phyloP scores from a whole-genome alignment of 345 rosid genomes.

The Brassica juncea region DNA sequence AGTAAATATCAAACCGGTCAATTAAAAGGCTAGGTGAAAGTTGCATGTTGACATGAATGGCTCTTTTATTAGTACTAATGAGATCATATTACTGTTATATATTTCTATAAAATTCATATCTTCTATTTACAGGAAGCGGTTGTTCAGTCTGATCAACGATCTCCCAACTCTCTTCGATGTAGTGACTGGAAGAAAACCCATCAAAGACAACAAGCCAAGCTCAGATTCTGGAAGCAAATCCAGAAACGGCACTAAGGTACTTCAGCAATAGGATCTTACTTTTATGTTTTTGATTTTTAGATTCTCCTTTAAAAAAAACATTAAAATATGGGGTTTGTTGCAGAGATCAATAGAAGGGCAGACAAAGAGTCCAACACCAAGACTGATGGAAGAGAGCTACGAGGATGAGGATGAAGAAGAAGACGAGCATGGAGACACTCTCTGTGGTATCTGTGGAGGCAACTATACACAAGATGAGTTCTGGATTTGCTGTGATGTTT shows the following conservation, averaged over 20 bases:
- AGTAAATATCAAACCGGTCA: not conserved
- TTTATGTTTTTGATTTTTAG: not conserved
- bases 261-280: not conserved
- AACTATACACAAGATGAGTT: slow-evolving; percentile 74
- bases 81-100: not conserved
- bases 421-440: slow-evolving; percentile 74
- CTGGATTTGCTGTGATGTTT: slow-evolving; percentile 82
- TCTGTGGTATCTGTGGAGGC: slow-evolving; percentile 77
- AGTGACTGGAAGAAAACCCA: slow-evolving; percentile 87
- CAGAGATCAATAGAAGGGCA: slow-evolving; percentile 77
- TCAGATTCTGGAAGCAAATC: slow-evolving; percentile 85
- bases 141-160: slow-evolving; percentile 89
- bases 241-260: slow-evolving; percentile 65
- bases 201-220: slow-evolving; percentile 85
- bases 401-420: slow-evolving; percentile 70
- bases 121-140: slow-evolving; percentile 71
- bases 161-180: slow-evolving; percentile 93
- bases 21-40: not conserved
- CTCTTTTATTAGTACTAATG: slow-evolving; percentile 4
- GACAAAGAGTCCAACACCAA: slow-evolving; percentile 51
- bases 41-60: not conserved
- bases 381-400: slow-evolving; percentile 51
- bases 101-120: not conserved
- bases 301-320: not conserved
- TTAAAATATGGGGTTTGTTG: not conserved